Evolutionary conservation across 2,329 filamentous ascomycete genomes (phyloP).

Genomic region (Venturia effusa): DNA sequence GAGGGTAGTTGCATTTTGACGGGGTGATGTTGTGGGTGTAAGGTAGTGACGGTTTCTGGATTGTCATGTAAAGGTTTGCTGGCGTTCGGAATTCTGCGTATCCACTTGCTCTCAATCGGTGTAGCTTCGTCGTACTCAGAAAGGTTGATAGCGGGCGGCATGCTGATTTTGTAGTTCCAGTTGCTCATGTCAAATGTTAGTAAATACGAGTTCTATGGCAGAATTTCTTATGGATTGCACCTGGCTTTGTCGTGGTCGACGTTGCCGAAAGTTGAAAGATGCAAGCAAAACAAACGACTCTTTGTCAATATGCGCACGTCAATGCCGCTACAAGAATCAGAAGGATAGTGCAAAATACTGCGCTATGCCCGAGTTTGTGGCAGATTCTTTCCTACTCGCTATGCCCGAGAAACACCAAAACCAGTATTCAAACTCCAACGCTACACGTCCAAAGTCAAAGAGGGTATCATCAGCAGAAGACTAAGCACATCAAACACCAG

Average conservation of each 20-base stretch:
- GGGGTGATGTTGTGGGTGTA: neutral
- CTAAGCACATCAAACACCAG: neutral
- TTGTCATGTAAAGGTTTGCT: too few species aligned
- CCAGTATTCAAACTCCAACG: neutral
- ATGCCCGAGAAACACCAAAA: neutral
- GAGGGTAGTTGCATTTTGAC: neutral
- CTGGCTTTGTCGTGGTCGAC: too few species aligned
- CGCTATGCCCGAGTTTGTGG: neutral
- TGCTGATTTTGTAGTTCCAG: neutral
- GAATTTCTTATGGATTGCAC: too few species aligned
- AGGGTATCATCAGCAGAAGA: neutral
- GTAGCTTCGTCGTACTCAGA: neutral
- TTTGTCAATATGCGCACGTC: neutral
- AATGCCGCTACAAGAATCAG: neutral
- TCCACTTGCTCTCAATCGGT: neutral
- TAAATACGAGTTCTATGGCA: neutral
- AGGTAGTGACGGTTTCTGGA: neutral
- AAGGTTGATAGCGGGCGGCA: neutral
- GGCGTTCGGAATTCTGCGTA: neutral
- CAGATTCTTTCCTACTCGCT: neutral
- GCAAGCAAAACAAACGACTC: too few species aligned
- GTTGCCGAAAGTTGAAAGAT: too few species aligned
- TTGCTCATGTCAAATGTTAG: neutral
- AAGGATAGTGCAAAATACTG: neutral
- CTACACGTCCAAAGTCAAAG: neutral